phyloP scores from a whole-genome alignment of 495 filamentous ascomycete genomes.

The Trichocladium antarcticum region DNA sequence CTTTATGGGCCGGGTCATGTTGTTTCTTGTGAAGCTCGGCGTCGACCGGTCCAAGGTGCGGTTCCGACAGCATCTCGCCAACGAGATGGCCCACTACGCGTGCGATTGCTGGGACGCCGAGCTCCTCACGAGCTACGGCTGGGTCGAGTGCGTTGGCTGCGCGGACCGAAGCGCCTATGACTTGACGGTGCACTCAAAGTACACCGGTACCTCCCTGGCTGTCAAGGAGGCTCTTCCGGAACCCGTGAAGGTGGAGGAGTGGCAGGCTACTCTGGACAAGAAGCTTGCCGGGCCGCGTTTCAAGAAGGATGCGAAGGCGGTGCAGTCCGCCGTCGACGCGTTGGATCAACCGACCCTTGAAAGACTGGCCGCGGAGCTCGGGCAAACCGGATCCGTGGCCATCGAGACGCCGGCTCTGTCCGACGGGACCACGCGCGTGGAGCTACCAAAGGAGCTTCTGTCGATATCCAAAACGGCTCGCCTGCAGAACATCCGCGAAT shows the following conservation, averaged over 20 bases:
- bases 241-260: slow-evolving; percentile 49
- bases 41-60: slow-evolving; percentile 50
- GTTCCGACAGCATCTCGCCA: slow-evolving; percentile 61
- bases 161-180: slow-evolving; percentile 60
- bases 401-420: slow-evolving; percentile 45
- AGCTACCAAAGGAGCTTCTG: slow-evolving; percentile 46
- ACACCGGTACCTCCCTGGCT: slow-evolving; percentile 46
- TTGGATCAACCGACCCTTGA: slow-evolving; percentile 42
- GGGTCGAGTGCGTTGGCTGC: slow-evolving; percentile 58
- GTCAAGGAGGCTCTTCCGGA: slow-evolving; percentile 51
- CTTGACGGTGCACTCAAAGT: slow-evolving; percentile 51
- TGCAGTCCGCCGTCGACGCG: slow-evolving; percentile 47
- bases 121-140: slow-evolving; percentile 53
- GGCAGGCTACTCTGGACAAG: slow-evolving; percentile 50
- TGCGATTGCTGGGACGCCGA: slow-evolving; percentile 63
- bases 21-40: slow-evolving; percentile 52
- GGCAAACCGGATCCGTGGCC: slow-evolving; percentile 42
- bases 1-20: slow-evolving; percentile 51
- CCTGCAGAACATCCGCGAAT: slow-evolving; percentile 42
- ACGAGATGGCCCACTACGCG: slow-evolving; percentile 66
- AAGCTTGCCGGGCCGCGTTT: slow-evolving; percentile 56
- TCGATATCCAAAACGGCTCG: slow-evolving; percentile 47
- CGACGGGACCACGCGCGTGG: slow-evolving; percentile 49
- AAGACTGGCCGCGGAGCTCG: slow-evolving; percentile 39
- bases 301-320: slow-evolving; percentile 46